Conservation (phyloP, 140 eudicot species). For the Flaveria floridana region DNA sequence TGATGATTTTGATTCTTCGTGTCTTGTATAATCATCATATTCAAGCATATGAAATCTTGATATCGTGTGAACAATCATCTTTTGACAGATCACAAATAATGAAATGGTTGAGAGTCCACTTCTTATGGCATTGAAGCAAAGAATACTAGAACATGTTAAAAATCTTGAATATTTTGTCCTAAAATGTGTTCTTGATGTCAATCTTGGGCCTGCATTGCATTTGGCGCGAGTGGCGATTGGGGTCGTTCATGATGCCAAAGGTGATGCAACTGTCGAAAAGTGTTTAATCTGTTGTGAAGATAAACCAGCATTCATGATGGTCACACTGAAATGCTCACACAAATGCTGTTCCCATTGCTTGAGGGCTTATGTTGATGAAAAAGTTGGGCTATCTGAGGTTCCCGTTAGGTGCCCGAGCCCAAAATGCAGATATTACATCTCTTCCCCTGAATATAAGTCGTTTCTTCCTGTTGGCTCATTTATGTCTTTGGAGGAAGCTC, state of each 20-base stretch:
- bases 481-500: slow-evolving; percentile 47
- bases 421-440: slow-evolving; percentile 68
- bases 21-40: neutral
- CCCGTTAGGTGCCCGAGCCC: slow-evolving; percentile 72
- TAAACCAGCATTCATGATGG: slow-evolving; percentile 58
- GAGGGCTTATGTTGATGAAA: slow-evolving; percentile 65
- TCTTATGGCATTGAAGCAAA: slow-evolving; percentile 58
- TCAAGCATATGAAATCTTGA: slow-evolving; percentile 2
- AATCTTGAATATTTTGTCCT: slow-evolving; percentile 57
- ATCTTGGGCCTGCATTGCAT: slow-evolving; percentile 46
- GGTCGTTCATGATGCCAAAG: slow-evolving; percentile 49
- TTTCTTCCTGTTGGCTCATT: slow-evolving; percentile 79
- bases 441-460: slow-evolving; percentile 54
- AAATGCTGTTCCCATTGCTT: slow-evolving; percentile 80
- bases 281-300: slow-evolving; percentile 77
- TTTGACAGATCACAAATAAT: slow-evolving; percentile 51
- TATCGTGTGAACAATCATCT: slow-evolving; percentile 11
- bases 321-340: slow-evolving; percentile 80
- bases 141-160: slow-evolving; percentile 56
- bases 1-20: neutral
- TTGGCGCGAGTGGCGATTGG: slow-evolving; percentile 88
- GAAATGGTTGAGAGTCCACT: slow-evolving; percentile 59
- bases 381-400: slow-evolving; percentile 48
- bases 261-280: slow-evolving; percentile 36
- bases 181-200: slow-evolving; percentile 43